Percentiles rank a stretch among this genome's conserved stretches.
These are phyloP conservation scores for Botrytis galanthina DNA, from an alignment of 2,329 filamentous ascomycete species.

Conservation along the genomic window DNA sequence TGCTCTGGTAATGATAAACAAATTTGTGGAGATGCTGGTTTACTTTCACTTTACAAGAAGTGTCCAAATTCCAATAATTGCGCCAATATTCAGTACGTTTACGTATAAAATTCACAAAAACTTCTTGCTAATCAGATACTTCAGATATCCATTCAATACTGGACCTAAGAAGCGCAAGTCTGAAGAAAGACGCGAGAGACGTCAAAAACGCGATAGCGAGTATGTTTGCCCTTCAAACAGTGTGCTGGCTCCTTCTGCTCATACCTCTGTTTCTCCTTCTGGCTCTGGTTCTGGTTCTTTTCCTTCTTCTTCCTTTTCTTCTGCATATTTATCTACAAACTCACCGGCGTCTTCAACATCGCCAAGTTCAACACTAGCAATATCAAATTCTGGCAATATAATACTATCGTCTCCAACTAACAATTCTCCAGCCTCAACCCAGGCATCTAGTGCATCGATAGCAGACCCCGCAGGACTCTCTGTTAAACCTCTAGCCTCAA, in stretches of 20 bases:
- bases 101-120: neutral
- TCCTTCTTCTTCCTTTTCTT: neutral
- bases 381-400: neutral
- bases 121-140: neutral
- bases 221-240: neutral
- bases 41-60: conserved; percentile 23
- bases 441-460: neutral
- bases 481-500: neutral
- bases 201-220: conserved; percentile 5
- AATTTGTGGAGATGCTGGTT: conserved; percentile 33
- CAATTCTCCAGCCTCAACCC: neutral
- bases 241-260: neutral
- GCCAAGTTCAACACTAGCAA: neutral
- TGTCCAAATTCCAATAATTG: neutral
- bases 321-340: neutral
- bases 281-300: neutral
- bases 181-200: conserved; percentile 7
- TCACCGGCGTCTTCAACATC: neutral
- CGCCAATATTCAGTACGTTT: conserved; percentile 13
- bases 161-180: conserved; percentile 4
- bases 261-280: neutral
- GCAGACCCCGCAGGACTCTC: neutral
- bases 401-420: neutral
- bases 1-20: conserved; percentile 25
- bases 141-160: conserved; percentile 17